Evolutionary conservation across 306 rosid genomes (phyloP).

Genomic region (Acmispon strigosus): DNA sequence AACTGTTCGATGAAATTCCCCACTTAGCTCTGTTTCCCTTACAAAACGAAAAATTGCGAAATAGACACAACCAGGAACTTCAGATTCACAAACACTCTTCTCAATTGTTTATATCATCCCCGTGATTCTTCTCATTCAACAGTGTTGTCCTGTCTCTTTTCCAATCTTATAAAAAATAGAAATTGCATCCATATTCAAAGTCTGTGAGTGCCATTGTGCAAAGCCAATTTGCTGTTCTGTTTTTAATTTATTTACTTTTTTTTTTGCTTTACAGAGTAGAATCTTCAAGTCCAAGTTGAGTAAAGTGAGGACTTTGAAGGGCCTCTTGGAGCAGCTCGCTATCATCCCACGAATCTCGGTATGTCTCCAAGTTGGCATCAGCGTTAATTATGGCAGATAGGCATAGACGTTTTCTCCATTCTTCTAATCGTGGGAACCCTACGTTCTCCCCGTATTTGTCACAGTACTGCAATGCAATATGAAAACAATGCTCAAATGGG

Average conservation of each 20-base stretch:
- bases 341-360: slow-evolving; percentile 73
- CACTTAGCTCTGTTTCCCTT: not conserved
- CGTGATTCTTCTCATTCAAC: not conserved
- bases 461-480: slow-evolving; percentile 57
- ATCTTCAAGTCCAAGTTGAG: slow-evolving; percentile 44
- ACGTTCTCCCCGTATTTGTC: slow-evolving; percentile 63
- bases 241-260: not conserved
- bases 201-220: not conserved
- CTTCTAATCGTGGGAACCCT: slow-evolving; percentile 74
- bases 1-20: slow-evolving; percentile 3
- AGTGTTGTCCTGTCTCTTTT: not conserved
- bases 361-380: slow-evolving; percentile 58
- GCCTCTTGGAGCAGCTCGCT: slow-evolving; percentile 69
- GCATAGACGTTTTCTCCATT: slow-evolving; percentile 83
- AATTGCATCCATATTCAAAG: not conserved
- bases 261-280: slow-evolving; percentile 19
- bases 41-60: not conserved
- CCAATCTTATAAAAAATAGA: not conserved
- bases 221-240: no score
- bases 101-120: not conserved
- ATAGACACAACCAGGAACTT: not conserved
- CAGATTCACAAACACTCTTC: not conserved
- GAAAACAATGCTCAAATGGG: not conserved
- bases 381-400: slow-evolving; percentile 37
- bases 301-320: slow-evolving; percentile 75